Conservation (phyloP, 2,329 filamentous ascomycete species). For the Neonectria coccinea region DNA sequence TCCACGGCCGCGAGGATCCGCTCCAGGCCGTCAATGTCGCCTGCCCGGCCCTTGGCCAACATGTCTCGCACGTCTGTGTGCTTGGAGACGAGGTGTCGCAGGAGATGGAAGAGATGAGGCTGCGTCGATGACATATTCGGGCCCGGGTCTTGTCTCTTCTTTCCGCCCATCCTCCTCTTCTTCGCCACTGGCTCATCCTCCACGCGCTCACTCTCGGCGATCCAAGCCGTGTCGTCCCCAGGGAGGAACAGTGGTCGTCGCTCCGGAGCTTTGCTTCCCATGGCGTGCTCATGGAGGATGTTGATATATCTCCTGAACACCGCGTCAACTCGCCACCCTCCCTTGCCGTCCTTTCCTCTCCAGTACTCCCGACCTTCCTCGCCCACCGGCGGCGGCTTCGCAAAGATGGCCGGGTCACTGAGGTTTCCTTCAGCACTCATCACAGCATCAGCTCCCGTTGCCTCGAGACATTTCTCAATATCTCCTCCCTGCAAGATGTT, state of each 20-base stretch:
- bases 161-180: slow-evolving; percentile 58
- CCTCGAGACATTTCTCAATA: slow-evolving; percentile 79
- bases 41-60: slow-evolving; percentile 75
- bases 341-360: slow-evolving; percentile 80
- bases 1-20: slow-evolving; percentile 81
- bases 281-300: slow-evolving; percentile 84
- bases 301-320: slow-evolving; percentile 90
- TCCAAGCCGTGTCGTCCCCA: slow-evolving; percentile 63
- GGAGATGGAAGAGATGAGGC: slow-evolving; percentile 91
- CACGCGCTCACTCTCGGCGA: slow-evolving; percentile 49
- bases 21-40: slow-evolving; percentile 83
- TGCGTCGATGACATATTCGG: slow-evolving; percentile 85
- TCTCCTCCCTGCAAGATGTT: slow-evolving; percentile 88
- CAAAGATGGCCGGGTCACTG: slow-evolving; percentile 90
- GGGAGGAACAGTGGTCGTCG: slow-evolving; percentile 81
- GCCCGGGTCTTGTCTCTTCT: slow-evolving; percentile 53
- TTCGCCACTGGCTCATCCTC: slow-evolving; percentile 64
- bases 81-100: slow-evolving; percentile 81
- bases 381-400: slow-evolving; percentile 71
- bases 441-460: slow-evolving; percentile 88
- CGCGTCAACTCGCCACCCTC: slow-evolving; percentile 90
- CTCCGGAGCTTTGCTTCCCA: slow-evolving; percentile 72
- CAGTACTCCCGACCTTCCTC: slow-evolving; percentile 85
- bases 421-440: slow-evolving; percentile 98
- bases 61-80: slow-evolving; percentile 88